Evolutionary conservation across 2,329 filamentous ascomycete genomes (phyloP).

Genomic region (Fusarium multiceps): DNA sequence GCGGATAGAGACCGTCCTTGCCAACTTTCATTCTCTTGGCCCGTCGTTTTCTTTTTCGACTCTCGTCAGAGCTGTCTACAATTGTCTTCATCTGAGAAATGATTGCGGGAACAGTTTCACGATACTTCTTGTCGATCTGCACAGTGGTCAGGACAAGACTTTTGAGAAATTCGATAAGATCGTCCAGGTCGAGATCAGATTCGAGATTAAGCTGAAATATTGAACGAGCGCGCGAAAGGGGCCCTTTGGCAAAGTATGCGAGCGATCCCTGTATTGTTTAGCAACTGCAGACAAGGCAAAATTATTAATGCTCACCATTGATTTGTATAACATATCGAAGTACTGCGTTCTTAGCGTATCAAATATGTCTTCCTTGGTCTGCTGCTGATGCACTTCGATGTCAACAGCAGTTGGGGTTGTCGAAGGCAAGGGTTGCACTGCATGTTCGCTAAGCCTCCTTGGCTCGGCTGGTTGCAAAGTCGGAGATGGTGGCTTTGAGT

Average conservation of each 20-base stretch:
- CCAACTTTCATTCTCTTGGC: slow-evolving; percentile 74
- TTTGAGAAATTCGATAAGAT: slow-evolving; percentile 76
- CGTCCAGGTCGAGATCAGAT: slow-evolving; percentile 67
- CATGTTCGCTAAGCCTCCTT: neutral
- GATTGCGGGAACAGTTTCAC: slow-evolving; percentile 73
- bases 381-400: slow-evolving; percentile 44
- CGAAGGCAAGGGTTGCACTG: neutral
- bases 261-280: slow-evolving; percentile 69
- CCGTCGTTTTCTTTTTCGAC: slow-evolving; percentile 61
- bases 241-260: slow-evolving; percentile 86
- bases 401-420: slow-evolving; percentile 1
- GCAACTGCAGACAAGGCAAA: neutral
- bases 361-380: slow-evolving; percentile 65
- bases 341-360: slow-evolving; percentile 69
- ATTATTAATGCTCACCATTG: slow-evolving; percentile 62
- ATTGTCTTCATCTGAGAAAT: slow-evolving; percentile 67
- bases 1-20: slow-evolving; percentile 75
- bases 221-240: slow-evolving; percentile 78
- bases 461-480: slow-evolving; percentile 31
- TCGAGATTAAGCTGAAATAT: slow-evolving; percentile 74
- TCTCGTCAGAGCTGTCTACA: slow-evolving; percentile 66
- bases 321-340: slow-evolving; percentile 70
- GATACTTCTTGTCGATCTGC: slow-evolving; percentile 82
- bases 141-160: slow-evolving; percentile 73
- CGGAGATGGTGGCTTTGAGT: slow-evolving; percentile 40